These are phyloP conservation scores for Xylaria sp. DNA, from an alignment of 2,329 filamentous ascomycete genomes.

Conservation along the genomic window DNA sequence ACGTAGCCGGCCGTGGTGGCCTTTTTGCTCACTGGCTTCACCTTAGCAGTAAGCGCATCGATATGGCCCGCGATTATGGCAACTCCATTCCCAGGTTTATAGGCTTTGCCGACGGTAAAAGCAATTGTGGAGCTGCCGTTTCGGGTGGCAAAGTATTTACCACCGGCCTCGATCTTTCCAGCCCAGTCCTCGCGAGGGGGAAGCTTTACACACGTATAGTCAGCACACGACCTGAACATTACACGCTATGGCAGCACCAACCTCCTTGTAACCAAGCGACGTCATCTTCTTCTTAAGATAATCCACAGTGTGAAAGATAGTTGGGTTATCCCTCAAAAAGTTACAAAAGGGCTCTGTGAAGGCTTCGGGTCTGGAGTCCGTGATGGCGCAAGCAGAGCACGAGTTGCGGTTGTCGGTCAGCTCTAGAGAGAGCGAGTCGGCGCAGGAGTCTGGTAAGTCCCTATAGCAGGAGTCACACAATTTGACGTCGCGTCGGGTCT, in stretches of 20 bases:
- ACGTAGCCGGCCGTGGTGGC: conserved; percentile 86
- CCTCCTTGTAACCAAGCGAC: conserved; percentile 77
- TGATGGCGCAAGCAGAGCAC: conserved; percentile 43
- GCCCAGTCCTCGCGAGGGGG: conserved; percentile 83
- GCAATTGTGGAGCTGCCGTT: conserved; percentile 89
- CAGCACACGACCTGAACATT: conserved; percentile 20
- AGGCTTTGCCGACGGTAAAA: conserved; percentile 83
- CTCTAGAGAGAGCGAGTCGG: conserved; percentile 42
- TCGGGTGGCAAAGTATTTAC: conserved; percentile 88
- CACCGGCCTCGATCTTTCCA: conserved; percentile 76
- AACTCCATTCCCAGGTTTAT: conserved; percentile 85
- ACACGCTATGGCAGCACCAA: conserved; percentile 51
- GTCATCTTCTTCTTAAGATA: conserved; percentile 80
- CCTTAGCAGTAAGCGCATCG: conserved; percentile 87
- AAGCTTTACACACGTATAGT: conserved; percentile 59
- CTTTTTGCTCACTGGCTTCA: conserved; percentile 91
- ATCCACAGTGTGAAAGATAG: conserved; percentile 89
- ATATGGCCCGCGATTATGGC: conserved; percentile 93
- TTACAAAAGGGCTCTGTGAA: conserved; percentile 88
- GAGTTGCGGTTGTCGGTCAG: conserved; percentile 36
- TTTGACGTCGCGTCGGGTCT: conserved; percentile 27
- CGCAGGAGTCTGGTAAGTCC: conserved; percentile 47
- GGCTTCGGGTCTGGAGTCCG: conserved; percentile 61
- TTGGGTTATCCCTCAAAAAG: conserved; percentile 90
- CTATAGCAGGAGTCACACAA: conserved; percentile 46